phyloP scores from a whole-genome alignment of 1,139 yeast species.

The Arxiozyma heterogenica region DNA sequence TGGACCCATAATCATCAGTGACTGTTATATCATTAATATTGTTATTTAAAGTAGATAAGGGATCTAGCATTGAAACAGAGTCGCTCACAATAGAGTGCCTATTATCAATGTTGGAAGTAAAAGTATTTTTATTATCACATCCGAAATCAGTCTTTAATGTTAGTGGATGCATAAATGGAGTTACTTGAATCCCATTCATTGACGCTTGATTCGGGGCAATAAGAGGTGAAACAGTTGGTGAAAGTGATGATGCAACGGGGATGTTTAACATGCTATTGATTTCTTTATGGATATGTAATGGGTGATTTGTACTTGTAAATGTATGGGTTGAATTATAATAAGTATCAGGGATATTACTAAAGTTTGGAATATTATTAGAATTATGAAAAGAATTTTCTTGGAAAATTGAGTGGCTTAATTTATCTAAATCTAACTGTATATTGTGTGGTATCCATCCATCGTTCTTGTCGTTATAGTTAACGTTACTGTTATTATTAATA shows the following conservation, averaged over 20 bases:
- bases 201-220: constrained; percentile 13
- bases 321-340: not conserved
- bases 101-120: not conserved
- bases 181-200: constrained; percentile 6
- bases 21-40: not conserved
- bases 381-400: not conserved
- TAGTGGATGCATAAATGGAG: constrained; percentile 9
- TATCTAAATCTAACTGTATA: constrained; percentile 10
- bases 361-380: not conserved
- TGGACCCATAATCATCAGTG: not conserved
- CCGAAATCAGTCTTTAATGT: not conserved
- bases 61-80: not conserved
- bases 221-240: constrained; percentile 25
- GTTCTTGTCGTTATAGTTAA: not conserved
- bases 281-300: not conserved
- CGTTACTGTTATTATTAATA: not conserved
- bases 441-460: constrained; percentile 7
- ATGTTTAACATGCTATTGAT: not conserved
- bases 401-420: constrained; percentile 5
- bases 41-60: not conserved
- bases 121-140: not conserved
- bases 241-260: constrained; percentile 16
- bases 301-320: not conserved
- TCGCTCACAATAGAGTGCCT: not conserved
- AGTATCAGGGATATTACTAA: not conserved